A percentile compares a stretch with the other conserved stretches of the same genome.
Evolutionary conservation across 257 asterid species (phyloP).

Genomic region (Linderniella brevidens): DNA sequence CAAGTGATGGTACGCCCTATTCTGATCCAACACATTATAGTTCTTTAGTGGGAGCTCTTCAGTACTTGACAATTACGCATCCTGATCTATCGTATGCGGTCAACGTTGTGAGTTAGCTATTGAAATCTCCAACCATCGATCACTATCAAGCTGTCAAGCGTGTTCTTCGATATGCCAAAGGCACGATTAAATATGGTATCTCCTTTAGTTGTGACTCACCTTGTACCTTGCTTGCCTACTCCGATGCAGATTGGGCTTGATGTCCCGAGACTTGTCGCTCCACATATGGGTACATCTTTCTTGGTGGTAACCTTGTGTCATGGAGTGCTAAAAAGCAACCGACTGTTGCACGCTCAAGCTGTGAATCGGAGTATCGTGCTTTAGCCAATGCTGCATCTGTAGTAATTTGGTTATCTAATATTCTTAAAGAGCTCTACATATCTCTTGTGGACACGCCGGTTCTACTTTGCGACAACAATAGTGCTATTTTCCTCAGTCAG

Average conservation of each 20-base stretch:
- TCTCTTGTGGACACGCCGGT: no score
- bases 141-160: not conserved
- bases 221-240: not conserved
- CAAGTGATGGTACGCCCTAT: not conserved
- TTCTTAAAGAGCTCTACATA: no score
- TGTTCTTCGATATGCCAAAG: not conserved
- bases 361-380: not conserved
- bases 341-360: not conserved
- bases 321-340: constrained; percentile 2
- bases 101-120: not conserved
- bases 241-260: not conserved
- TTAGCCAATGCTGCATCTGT: not conserved
- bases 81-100: not conserved
- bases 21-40: not conserved
- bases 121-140: not conserved
- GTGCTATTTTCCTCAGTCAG: no score
- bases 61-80: no score
- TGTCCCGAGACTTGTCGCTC: not conserved
- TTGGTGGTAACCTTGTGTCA: not conserved
- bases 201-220: not conserved
- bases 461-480: no score
- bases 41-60: not conserved
- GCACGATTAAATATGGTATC: not conserved
- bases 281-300: not conserved
- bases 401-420: no score